phyloP scores from a whole-genome alignment of 305 asterid genomes.

The Rubia tinctorum region DNA sequence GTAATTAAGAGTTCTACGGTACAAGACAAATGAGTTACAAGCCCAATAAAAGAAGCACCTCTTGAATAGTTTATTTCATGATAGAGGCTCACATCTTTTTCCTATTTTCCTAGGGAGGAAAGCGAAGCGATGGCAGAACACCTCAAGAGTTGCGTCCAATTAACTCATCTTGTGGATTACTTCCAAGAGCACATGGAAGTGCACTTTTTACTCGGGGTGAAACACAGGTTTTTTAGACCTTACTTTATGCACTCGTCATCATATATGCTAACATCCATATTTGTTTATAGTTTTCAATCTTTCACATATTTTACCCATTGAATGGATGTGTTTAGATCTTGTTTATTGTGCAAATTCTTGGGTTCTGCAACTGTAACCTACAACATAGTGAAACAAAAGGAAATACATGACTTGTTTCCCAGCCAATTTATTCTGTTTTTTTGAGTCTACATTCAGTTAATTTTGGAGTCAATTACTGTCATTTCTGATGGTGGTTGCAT shows the following conservation, averaged over 20 bases:
- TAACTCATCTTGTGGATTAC: slow-evolving; percentile 79
- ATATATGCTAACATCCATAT: background rate
- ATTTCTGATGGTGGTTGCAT: background rate
- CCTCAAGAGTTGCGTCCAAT: slow-evolving; percentile 74
- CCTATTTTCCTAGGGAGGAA: slow-evolving; percentile 62
- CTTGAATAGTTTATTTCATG: slow-evolving; percentile 1
- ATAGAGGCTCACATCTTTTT: slow-evolving; percentile 1
- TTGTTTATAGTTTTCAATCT: background rate
- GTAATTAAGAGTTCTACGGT: background rate
- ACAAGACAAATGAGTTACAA: background rate
- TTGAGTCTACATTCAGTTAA: background rate
- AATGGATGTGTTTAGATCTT: background rate
- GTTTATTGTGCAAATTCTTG: background rate
- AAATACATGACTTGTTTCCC: background rate
- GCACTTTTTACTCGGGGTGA: slow-evolving; percentile 98
- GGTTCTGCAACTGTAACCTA: background rate
- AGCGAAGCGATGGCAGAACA: slow-evolving; percentile 90
- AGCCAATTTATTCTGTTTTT: background rate
- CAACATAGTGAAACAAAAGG: background rate
- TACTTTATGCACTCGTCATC: background rate
- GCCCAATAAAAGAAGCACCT: background rate
- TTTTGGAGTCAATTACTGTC: background rate
- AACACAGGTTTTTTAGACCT: slow-evolving; percentile 67
- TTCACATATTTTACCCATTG: background rate
- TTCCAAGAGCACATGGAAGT: slow-evolving; percentile 99